Evolutionary conservation across 306 rosid genomes (phyloP), one percentile per base, ranked within the genome.

Genomic region (Trifolium dubium): DNA sequence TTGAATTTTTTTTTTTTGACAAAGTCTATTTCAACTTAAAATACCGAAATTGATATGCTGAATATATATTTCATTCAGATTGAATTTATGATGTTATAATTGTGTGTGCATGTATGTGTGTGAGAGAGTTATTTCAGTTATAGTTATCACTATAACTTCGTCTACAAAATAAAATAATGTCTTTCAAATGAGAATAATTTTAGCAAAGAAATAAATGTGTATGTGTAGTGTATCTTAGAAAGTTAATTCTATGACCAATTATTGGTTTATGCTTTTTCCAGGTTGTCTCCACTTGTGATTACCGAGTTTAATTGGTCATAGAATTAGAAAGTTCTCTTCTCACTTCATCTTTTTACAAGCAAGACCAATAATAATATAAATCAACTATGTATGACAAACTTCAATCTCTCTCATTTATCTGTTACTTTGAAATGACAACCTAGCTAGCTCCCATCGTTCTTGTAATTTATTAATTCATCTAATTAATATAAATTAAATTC

Each of bases 261-360:
- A n/a, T n/a, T n/a, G n/a, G n/a, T n/a, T n/a, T 69, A 30, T 75
- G 76, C 67, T 69, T 81, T 82, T 79, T 86, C 92, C 85, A 75
- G 85, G 81, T 82, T 82, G 88, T 89, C 86, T 88, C 84, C 81
- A 81, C 80, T 75, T 76, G 86, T 86, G 83, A 43, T 62, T 66
- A 71, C 67, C 54, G 59, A 19, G 64, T 68, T 61, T 49, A 68
- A 47, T 73, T 72, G 61, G 76, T 81, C 86, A 72, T 76, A 66
- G 43, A 23, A 23, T 23, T 72, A 62, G 67, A 70, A 80, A 82
- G 64, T 50, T 68, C 67, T 19, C 67, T 77, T 74, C 55, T 49
- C 84, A 69, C 14, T 58, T 63, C 74, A 77, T 78, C 69, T 35
- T 68, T 56, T 64, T 67, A 71, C 67, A 37, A 73, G 56, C 23